phyloP scores from a whole-genome alignment of 345 rosid genomes.

The Murraya paniculata region DNA sequence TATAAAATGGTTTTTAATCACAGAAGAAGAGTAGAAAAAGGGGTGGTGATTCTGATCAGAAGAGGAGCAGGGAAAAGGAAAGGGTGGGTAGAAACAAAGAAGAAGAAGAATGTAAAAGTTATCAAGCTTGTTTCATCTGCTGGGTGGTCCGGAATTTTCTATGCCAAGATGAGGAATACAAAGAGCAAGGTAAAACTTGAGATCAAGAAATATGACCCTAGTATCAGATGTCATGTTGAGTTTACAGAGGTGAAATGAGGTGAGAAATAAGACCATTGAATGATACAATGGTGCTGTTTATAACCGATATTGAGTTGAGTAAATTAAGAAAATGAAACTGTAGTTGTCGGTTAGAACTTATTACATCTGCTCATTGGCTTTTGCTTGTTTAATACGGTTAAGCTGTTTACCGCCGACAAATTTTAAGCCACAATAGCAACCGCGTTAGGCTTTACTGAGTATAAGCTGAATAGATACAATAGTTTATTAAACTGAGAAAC shows the following conservation, averaged over 20 bases:
- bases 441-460: neutral
- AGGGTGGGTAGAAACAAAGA: slow-evolving; percentile 20
- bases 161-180: slow-evolving; percentile 26
- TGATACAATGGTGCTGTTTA: neutral
- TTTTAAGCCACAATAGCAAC: neutral
- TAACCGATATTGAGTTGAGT: neutral
- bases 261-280: neutral
- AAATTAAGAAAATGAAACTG: neutral
- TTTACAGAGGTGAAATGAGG: slow-evolving; percentile 21
- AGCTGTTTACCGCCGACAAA: neutral
- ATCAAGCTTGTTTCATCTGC: slow-evolving; percentile 24
- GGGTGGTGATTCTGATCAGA: slow-evolving; percentile 28
- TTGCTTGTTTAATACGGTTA: neutral
- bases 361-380: neutral
- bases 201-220: slow-evolving; percentile 34
- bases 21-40: slow-evolving; percentile 31
- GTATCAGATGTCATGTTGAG: slow-evolving; percentile 13
- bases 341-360: neutral
- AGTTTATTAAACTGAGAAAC: too few species aligned
- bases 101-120: slow-evolving; percentile 24
- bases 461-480: neutral
- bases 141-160: slow-evolving; percentile 23
- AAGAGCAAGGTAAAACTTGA: slow-evolving; percentile 24
- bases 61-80: slow-evolving; percentile 24
- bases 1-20: neutral